Conservation (phyloP, 2,329 filamentous ascomycete genomes). For the Fusarium metavorans region DNA sequence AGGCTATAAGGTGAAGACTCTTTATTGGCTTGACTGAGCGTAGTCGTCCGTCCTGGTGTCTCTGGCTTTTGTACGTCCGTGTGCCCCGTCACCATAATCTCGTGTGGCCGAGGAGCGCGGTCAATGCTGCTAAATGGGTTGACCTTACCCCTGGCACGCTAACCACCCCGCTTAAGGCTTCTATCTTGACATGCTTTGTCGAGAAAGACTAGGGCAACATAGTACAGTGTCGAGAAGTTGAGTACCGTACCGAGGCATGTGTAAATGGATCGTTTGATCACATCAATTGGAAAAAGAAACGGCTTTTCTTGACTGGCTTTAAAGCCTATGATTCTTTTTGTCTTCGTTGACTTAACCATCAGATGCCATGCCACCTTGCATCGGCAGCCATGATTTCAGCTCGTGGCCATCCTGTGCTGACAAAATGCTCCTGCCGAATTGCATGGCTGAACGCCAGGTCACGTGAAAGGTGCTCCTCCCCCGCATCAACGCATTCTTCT, state of each 20-base stretch:
- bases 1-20: too few species aligned
- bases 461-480: constrained; percentile 22
- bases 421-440: constrained; percentile 5
- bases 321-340: neutral
- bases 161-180: constrained; percentile 1
- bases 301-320: neutral
- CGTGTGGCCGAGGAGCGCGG: too few species aligned
- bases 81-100: too few species aligned
- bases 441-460: constrained; percentile 17
- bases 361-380: neutral
- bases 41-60: too few species aligned
- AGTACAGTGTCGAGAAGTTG: constrained; percentile 34
- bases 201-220: constrained; percentile 19
- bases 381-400: neutral
- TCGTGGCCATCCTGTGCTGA: neutral
- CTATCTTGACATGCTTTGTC: constrained; percentile 10
- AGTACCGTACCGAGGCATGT: constrained; percentile 20
- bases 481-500: constrained; percentile 33
- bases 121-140: neutral
- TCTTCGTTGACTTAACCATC: neutral
- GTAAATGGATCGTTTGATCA: neutral
- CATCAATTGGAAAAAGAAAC: neutral
- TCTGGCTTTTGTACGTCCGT: too few species aligned
- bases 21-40: too few species aligned
- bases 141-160: neutral